Evolutionary conservation across 1,284 basidiomycete species (phyloP), one percentile per base, ranked within the genome.

Genomic region (Pascua guehoae): DNA sequence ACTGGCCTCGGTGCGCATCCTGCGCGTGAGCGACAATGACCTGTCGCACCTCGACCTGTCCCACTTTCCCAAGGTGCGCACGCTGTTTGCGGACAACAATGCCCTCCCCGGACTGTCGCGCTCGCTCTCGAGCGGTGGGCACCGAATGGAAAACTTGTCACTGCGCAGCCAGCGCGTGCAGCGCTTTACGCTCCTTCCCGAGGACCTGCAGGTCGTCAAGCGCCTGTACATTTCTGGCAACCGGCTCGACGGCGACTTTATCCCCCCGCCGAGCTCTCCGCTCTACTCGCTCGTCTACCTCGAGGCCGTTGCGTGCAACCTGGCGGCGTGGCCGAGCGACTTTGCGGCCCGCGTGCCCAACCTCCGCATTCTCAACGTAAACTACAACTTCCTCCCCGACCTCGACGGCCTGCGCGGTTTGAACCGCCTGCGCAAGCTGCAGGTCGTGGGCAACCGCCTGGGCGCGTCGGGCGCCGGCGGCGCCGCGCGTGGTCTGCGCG

Each of bases 71-170:
- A 86, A 86, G 68, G 78, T 98, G 62, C 86, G 92, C 62, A 97
- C 91, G 62, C 82, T 98, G 36, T 97, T 96, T 75, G 85, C 89
- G 67, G 95, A 98, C 80, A 87, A 88, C 73, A 97, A 97, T 75
- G 77, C 80, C 39, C 81, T 98, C 24, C 63, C 71, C 1, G 78
- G 76, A 0, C 67, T 84, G 32, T 58, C 68, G 1, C 65, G 80
- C 68, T 66, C 80, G 84, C 24, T 32, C 24, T 45, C 47, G n/a
- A 49, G 79, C 81, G 69, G 81, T 81, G 82, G 39, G 76, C 91
- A 63, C 76, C 77, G 61, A 86, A 79, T 98, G 64, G 93, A 97
- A 76, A 93, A 93, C 69, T 80, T 98, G 53, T 93, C 89, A 69
- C 69, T 97, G 79, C 84, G 96, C 72, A 91, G 93, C 77, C 95